Percentiles rank a stretch among this genome's conserved stretches.
These are phyloP conservation scores for Kodamaea fungicola DNA, from an alignment of 1,139 yeast genomes.

Conservation along the genomic window DNA sequence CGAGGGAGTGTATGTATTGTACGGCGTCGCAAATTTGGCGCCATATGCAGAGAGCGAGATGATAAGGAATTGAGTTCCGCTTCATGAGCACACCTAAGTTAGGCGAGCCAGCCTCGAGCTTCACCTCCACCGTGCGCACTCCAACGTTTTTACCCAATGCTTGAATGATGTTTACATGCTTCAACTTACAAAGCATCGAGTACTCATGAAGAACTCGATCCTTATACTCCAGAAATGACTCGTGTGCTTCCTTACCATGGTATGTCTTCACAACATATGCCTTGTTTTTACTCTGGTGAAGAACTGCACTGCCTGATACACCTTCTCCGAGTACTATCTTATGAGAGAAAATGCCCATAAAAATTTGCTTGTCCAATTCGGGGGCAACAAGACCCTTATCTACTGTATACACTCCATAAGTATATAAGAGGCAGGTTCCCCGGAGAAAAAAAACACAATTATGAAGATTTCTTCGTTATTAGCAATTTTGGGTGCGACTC, in stretches of 20 bases:
- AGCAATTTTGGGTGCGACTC: constrained; percentile 20
- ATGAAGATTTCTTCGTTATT: constrained; percentile 9
- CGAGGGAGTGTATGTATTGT: constrained; percentile 26
- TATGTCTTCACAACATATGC: constrained; percentile 38
- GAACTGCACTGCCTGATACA: constrained; percentile 39
- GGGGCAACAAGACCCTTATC: no score
- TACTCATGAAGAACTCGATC: constrained; percentile 38
- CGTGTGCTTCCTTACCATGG: constrained; percentile 32
- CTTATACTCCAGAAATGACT: constrained; percentile 33
- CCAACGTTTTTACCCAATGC: constrained; percentile 24
- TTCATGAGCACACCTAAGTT: constrained; percentile 18
- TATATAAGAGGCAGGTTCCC: no score
- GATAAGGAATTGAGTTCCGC: constrained; percentile 3
- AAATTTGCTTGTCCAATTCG: no score
- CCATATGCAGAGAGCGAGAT: constrained; percentile 30
- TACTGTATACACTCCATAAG: no score
- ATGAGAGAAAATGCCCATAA: no score
- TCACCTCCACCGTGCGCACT: constrained; percentile 20
- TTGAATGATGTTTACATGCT: constrained; percentile 34
- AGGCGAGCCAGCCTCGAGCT: constrained; percentile 32
- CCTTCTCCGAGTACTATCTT: constrained; percentile 20
- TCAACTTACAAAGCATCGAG: constrained; percentile 21
- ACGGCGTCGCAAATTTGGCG: constrained; percentile 33
- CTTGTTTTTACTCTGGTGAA: constrained; percentile 19
- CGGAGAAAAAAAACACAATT: no score